These are phyloP conservation scores for Calonectria crousiana DNA, from an alignment of 2,329 filamentous ascomycete genomes.

Conservation along the genomic window DNA sequence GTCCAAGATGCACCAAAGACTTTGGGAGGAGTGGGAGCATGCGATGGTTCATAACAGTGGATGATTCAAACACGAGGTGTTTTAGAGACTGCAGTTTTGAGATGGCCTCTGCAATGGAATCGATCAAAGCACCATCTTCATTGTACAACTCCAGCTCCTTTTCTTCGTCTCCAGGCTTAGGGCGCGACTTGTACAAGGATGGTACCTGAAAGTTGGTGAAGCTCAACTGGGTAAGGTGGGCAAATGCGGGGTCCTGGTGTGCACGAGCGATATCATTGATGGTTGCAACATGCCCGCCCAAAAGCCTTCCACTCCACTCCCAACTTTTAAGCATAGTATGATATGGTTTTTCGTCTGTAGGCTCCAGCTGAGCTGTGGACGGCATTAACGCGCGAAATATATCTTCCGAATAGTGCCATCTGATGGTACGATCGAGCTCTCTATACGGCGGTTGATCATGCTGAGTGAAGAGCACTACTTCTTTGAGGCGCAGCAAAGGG, in stretches of 20 bases:
- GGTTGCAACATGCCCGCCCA: conserved; percentile 58
- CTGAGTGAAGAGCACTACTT: conserved; percentile 79
- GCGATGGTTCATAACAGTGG: conserved; percentile 75
- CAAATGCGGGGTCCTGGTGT: conserved; percentile 70
- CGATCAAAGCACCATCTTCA: conserved; percentile 58
- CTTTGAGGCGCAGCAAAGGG: conserved; percentile 74
- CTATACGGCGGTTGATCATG: conserved; percentile 77
- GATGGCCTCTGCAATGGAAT: conserved; percentile 50
- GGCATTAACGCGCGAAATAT: conserved; percentile 75
- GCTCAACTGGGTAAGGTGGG: conserved; percentile 65
- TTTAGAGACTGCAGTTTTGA: conserved; percentile 70
- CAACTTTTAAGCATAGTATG: conserved; percentile 62
- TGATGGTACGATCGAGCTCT: conserved; percentile 65
- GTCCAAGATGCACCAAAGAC: conserved; percentile 74
- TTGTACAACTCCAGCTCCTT: conserved; percentile 48
- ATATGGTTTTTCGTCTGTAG: conserved; percentile 48
- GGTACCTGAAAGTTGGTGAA: conserved; percentile 75
- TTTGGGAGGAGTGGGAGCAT: conserved; percentile 78
- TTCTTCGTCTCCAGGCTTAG: conserved; percentile 46
- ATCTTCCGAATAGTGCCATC: conserved; percentile 77
- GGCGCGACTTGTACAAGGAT: conserved; percentile 56
- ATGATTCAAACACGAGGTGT: conserved; percentile 80
- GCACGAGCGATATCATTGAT: conserved; percentile 62
- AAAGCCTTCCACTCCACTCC: conserved; percentile 71
- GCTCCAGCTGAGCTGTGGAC: conserved; percentile 55